A percentile compares a stretch with the other conserved stretches of the same genome.
These are phyloP conservation scores for Nephelium lappaceum DNA, from an alignment of 345 rosid species.

Conservation along the genomic window DNA sequence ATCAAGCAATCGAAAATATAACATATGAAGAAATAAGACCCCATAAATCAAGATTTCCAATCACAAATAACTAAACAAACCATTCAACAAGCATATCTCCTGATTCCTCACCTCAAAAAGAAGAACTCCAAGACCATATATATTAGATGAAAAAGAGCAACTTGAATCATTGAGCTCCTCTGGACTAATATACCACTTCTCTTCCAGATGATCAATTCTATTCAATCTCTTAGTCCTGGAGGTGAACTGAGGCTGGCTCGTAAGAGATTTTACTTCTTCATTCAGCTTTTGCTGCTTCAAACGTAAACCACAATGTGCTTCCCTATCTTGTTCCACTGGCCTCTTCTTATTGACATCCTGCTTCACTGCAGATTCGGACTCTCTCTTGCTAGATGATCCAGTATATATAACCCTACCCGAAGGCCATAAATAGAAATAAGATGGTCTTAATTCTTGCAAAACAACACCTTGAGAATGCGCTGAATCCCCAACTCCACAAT, in stretches of 20 bases:
- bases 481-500: constrained; percentile 64
- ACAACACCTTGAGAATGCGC: constrained; percentile 64
- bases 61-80: neutral
- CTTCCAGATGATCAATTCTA: constrained; percentile 46
- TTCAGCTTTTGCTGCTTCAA: constrained; percentile 47
- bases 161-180: constrained; percentile 53
- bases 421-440: constrained; percentile 48
- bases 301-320: constrained; percentile 21
- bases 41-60: neutral
- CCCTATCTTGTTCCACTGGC: constrained; percentile 34
- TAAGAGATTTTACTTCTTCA: constrained; percentile 26
- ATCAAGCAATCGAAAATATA: neutral
- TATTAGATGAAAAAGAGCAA: constrained; percentile 53
- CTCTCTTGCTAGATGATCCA: constrained; percentile 50
- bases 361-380: constrained; percentile 24
- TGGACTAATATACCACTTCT: constrained; percentile 68
- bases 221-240: constrained; percentile 35
- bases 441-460: constrained; percentile 60
- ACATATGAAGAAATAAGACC: constrained; percentile 2
- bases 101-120: constrained; percentile 79
- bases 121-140: constrained; percentile 72
- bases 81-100: constrained; percentile 2
- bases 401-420: constrained; percentile 50
- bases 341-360: constrained; percentile 47
- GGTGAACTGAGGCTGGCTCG: constrained; percentile 29